Conservation (phyloP, 1,284 basidiomycete genomes). For the Apiotrichum porosum region DNA sequence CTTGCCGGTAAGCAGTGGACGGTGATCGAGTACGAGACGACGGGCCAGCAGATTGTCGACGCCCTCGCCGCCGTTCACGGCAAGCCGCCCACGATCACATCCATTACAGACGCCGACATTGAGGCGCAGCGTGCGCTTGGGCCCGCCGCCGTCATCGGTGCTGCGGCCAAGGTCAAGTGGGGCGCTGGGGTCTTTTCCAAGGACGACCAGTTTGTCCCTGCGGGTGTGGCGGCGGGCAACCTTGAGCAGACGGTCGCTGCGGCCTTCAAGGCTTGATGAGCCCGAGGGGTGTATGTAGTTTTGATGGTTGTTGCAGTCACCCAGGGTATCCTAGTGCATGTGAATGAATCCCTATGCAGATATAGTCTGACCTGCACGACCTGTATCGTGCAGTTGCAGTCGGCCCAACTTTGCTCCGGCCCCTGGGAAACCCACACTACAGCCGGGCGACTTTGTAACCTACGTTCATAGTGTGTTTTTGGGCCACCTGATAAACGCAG, state of each 20-base stretch:
- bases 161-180: conserved; percentile 7
- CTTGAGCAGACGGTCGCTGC: neutral
- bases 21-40: conserved; percentile 4
- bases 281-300: too few species aligned
- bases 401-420: too few species aligned
- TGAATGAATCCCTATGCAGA: too few species aligned
- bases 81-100: neutral
- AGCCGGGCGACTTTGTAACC: too few species aligned
- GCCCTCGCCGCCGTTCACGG: conserved; percentile 4
- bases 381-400: too few species aligned
- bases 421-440: too few species aligned
- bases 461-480: too few species aligned
- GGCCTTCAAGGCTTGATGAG: neutral
- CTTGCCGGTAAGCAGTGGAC: conserved; percentile 13
- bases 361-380: too few species aligned
- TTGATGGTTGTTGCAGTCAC: too few species aligned
- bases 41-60: conserved; percentile 3
- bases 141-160: conserved; percentile 2
- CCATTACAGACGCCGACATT: conserved; percentile 1
- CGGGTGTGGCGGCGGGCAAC: neutral
- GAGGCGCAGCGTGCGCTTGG: neutral
- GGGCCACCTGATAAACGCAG: too few species aligned
- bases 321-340: too few species aligned
- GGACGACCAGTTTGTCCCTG: conserved; percentile 62
- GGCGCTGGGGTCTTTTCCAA: conserved; percentile 75